A percentile compares a stretch with the other conserved stretches of the same genome.
Evolutionary conservation across 2,329 filamentous ascomycete species (phyloP).

Genomic region (Beauveria sp.): DNA sequence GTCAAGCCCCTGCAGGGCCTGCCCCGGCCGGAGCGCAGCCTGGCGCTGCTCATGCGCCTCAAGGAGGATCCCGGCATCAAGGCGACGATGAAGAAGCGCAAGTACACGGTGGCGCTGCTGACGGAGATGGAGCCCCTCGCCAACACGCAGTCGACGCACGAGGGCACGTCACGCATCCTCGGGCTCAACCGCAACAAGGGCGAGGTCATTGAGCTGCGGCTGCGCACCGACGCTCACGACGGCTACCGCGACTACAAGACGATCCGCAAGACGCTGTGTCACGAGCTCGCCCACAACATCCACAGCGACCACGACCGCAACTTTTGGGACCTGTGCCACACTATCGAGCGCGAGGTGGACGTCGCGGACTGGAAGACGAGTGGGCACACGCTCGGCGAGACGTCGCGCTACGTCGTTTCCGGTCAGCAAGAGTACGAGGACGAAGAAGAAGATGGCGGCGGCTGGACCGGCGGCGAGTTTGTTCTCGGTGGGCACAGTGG

Average conservation of each 20-base stretch:
- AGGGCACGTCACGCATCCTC: constrained; percentile 66
- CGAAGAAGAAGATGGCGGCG: constrained; percentile 53
- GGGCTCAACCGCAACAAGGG: constrained; percentile 83
- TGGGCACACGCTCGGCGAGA: constrained; percentile 58
- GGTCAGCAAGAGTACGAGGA: constrained; percentile 35
- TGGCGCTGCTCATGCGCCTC: constrained; percentile 66
- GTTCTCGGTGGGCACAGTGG: constrained; percentile 55
- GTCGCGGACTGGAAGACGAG: constrained; percentile 68
- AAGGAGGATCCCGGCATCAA: constrained; percentile 80
- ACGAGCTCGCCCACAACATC: constrained; percentile 92
- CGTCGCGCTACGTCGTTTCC: constrained; percentile 51
- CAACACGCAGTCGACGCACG: constrained; percentile 65
- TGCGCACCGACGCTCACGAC: constrained; percentile 90
- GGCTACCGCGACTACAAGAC: constrained; percentile 90
- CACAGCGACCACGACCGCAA: constrained; percentile 73
- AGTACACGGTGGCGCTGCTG: constrained; percentile 75
- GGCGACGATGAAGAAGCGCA: constrained; percentile 73
- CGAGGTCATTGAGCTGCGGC: constrained; percentile 80
- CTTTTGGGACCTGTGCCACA: constrained; percentile 84
- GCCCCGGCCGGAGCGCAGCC: constrained; percentile 63
- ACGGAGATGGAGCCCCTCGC: constrained; percentile 92
- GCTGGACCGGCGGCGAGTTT: constrained; percentile 73
- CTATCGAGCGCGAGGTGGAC: constrained; percentile 83
- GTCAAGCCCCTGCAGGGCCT: constrained; percentile 71
- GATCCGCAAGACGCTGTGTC: constrained; percentile 85